Conservation (phyloP, 208 protist species). For the Acanthamoeba triangularis region DNA sequence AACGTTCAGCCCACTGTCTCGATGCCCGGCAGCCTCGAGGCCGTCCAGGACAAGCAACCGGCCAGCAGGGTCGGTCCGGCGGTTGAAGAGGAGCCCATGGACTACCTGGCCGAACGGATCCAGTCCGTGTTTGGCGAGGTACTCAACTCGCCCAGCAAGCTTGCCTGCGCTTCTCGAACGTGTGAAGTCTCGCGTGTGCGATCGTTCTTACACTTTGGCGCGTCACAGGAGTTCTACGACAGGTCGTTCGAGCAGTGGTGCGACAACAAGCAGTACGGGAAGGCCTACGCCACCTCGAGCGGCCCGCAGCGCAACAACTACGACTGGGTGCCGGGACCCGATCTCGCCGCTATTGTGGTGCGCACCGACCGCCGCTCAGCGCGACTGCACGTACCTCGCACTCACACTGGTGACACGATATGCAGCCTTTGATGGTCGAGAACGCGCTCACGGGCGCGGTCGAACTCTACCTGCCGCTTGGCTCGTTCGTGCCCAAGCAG, state of each 20-base stretch:
- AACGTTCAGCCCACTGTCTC: too few species aligned
- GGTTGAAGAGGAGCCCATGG: not conserved
- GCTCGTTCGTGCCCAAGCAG: conserved; percentile 11
- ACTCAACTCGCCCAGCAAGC: not conserved
- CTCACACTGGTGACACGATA: too few species aligned
- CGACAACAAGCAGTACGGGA: too few species aligned
- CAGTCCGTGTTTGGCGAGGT: conserved; percentile 5
- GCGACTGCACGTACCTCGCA: not conserved
- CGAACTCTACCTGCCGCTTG: not conserved
- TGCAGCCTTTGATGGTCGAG: not conserved
- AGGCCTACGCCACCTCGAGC: not conserved
- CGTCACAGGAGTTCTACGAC: not conserved
- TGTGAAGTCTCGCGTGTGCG: not conserved
- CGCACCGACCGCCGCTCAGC: not conserved
- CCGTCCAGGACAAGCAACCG: not conserved
- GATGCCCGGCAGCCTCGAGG: not conserved
- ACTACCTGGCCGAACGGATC: not conserved
- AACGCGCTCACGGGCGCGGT: not conserved
- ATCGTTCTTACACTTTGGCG: not conserved
- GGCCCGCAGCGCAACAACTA: not conserved
- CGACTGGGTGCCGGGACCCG: not conserved
- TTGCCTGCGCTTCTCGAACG: not conserved
- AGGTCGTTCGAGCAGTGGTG: conserved; percentile 2
- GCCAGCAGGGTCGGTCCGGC: not conserved
- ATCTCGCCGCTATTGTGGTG: not conserved